Conservation (phyloP, 2,329 filamentous ascomycete genomes). For the Fusarium xylarioides region DNA sequence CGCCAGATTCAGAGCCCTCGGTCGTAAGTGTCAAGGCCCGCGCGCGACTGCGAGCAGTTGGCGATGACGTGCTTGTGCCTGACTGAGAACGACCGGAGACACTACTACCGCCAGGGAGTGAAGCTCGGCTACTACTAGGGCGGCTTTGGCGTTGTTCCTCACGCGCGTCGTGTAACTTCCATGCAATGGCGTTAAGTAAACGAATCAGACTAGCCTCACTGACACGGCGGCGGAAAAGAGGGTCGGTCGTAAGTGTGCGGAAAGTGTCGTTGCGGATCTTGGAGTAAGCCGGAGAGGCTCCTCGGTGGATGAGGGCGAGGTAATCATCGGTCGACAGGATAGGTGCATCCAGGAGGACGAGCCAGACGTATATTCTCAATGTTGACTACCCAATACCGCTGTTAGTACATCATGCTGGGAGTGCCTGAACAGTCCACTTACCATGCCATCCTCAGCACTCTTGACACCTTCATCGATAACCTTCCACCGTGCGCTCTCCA, state of each 20-base stretch:
- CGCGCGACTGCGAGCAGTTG: conserved; percentile 60
- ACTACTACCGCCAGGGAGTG: conserved; percentile 47
- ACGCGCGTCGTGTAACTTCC: conserved; percentile 86
- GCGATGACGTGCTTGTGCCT: conserved; percentile 53
- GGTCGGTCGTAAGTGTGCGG: conserved; percentile 93
- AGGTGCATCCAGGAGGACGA: conserved; percentile 88
- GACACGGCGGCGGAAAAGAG: conserved; percentile 94
- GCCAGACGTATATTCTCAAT: conserved; percentile 93
- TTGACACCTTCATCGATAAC: conserved; percentile 80
- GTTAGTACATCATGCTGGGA: not conserved
- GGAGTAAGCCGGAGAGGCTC: conserved; percentile 91
- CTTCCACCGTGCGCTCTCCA: conserved; percentile 77
- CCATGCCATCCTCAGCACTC: conserved; percentile 83
- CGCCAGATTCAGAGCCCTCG: conserved; percentile 68
- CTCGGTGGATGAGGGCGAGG: conserved; percentile 88
- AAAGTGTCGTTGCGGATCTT: conserved; percentile 99
- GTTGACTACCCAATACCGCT: conserved; percentile 70
- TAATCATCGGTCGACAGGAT: conserved; percentile 88
- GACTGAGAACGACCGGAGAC: conserved; percentile 49
- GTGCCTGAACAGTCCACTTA: conserved; percentile 49
- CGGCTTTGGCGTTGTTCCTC: conserved; percentile 56
- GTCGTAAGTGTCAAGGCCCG: conserved; percentile 69
- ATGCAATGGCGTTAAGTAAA: conserved; percentile 92
- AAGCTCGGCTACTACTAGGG: conserved; percentile 51
- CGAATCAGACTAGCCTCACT: conserved; percentile 95